phyloP scores from a whole-genome alignment of 2,329 filamentous ascomycete species.

The Xylaria arbuscula region DNA sequence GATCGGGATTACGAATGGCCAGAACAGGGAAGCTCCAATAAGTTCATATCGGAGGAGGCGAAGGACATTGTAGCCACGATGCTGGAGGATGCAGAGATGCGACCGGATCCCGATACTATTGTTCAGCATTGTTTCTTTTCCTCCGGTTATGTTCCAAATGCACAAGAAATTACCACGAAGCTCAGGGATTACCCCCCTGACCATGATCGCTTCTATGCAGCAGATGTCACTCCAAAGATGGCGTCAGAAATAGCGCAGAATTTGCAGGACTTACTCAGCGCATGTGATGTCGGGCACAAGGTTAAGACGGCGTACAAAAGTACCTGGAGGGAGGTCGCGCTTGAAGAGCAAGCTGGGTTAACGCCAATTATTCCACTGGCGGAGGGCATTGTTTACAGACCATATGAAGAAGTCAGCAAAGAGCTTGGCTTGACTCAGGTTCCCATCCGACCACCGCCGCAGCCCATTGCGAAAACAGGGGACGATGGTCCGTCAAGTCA shows the following conservation, averaged over 20 bases:
- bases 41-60: conserved; percentile 78
- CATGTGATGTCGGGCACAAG: conserved; percentile 67
- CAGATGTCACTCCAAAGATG: conserved; percentile 58
- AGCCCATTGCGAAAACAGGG: conserved; percentile 49
- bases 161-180: conserved; percentile 68
- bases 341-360: conserved; percentile 74
- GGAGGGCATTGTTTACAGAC: conserved; percentile 71
- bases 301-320: conserved; percentile 63
- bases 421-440: conserved; percentile 60
- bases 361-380: conserved; percentile 72
- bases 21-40: conserved; percentile 70
- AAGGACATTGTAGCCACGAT: conserved; percentile 82
- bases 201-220: conserved; percentile 66
- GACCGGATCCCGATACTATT: conserved; percentile 81
- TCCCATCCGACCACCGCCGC: conserved; percentile 50
- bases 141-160: conserved; percentile 75
- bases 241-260: conserved; percentile 62
- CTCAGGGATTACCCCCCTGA: conserved; percentile 69
- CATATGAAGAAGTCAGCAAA: conserved; percentile 69
- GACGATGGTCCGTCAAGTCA: conserved; percentile 52
- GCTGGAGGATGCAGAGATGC: conserved; percentile 78
- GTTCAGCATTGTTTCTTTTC: conserved; percentile 84
- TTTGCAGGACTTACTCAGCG: conserved; percentile 66
- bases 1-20: conserved; percentile 86
- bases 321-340: conserved; percentile 73